A percentile compares a stretch with the other conserved stretches of the same genome.
These are phyloP conservation scores for Pseudophaeomoniella oleicola DNA, from an alignment of 2,329 filamentous ascomycete genomes.

Conservation along the genomic window DNA sequence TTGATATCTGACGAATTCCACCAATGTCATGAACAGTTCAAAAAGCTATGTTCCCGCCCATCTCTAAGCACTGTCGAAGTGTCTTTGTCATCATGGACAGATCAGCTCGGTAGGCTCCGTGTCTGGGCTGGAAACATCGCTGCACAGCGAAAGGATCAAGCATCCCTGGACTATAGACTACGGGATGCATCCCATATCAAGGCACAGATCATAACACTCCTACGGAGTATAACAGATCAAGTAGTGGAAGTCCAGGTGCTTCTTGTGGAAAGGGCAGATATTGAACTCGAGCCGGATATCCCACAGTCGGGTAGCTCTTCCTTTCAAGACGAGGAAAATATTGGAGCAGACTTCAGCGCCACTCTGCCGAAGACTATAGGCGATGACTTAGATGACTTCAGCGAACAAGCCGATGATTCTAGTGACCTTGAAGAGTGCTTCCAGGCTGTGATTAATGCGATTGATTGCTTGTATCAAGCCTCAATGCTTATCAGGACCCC, in stretches of 20 bases:
- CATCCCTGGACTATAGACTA: constrained; percentile 17
- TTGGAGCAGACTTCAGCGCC: background rate
- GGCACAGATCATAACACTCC: background rate
- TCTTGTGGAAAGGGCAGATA: constrained; percentile 5
- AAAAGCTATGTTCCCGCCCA: background rate
- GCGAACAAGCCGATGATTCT: background rate
- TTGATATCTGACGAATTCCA: background rate
- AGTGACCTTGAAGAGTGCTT: constrained; percentile 7
- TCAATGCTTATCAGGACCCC: background rate
- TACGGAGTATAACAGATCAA: background rate
- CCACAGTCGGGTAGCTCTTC: too few relatives aligned
- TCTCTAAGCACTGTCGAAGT: background rate
- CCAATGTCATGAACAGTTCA: background rate
- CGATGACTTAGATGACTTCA: too few relatives aligned
- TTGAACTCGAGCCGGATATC: constrained; percentile 3
- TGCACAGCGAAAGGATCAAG: constrained; percentile 12
- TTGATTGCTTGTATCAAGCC: background rate
- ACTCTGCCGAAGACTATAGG: background rate
- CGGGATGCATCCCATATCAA: constrained; percentile 7
- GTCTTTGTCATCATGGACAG: background rate
- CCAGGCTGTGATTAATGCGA: background rate
- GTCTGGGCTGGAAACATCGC: constrained; percentile 19
- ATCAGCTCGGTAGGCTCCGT: constrained; percentile 2
- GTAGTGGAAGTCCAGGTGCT: background rate
- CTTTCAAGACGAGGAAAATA: too few relatives aligned